A percentile compares a stretch with the other conserved stretches of the same genome.
These are phyloP conservation scores for Talaromyces proteolyticus DNA, from an alignment of 495 filamentous ascomycete genomes.

Conservation along the genomic window DNA sequence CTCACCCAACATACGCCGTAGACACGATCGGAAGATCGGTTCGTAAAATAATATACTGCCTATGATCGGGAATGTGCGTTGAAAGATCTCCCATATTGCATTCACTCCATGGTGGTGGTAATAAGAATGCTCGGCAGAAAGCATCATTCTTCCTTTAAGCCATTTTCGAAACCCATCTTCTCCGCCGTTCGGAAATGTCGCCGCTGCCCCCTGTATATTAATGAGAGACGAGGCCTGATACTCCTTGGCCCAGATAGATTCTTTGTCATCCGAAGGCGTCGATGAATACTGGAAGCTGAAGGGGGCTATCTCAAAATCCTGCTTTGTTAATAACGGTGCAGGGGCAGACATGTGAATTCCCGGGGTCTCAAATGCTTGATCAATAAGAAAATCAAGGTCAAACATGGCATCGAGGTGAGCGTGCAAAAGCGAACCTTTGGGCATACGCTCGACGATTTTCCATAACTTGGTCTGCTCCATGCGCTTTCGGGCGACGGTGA, in stretches of 20 bases:
- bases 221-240: slow-evolving; percentile 55
- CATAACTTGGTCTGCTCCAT: slow-evolving; percentile 82
- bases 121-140: slow-evolving; percentile 65
- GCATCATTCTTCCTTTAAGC: slow-evolving; percentile 67
- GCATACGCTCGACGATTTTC: slow-evolving; percentile 79
- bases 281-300: slow-evolving; percentile 48
- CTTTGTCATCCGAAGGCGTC: slow-evolving; percentile 14
- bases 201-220: slow-evolving; percentile 57
- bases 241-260: slow-evolving; percentile 53
- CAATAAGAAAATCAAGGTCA: slow-evolving; percentile 72
- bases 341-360: slow-evolving; percentile 67
- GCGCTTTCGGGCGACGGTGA: slow-evolving; percentile 66
- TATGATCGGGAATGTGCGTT: slow-evolving; percentile 61
- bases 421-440: slow-evolving; percentile 86
- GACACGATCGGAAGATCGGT: slow-evolving; percentile 76
- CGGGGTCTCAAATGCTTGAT: slow-evolving; percentile 60
- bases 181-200: slow-evolving; percentile 65
- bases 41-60: slow-evolving; percentile 79
- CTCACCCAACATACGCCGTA: slow-evolving; percentile 59
- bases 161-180: slow-evolving; percentile 67
- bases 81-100: slow-evolving; percentile 76
- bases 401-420: slow-evolving; percentile 88
- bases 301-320: slow-evolving; percentile 38
- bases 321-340: slow-evolving; percentile 39
- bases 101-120: slow-evolving; percentile 75